phyloP scores from a whole-genome alignment of 306 rosid genomes.

The Begonia loranthoides region DNA sequence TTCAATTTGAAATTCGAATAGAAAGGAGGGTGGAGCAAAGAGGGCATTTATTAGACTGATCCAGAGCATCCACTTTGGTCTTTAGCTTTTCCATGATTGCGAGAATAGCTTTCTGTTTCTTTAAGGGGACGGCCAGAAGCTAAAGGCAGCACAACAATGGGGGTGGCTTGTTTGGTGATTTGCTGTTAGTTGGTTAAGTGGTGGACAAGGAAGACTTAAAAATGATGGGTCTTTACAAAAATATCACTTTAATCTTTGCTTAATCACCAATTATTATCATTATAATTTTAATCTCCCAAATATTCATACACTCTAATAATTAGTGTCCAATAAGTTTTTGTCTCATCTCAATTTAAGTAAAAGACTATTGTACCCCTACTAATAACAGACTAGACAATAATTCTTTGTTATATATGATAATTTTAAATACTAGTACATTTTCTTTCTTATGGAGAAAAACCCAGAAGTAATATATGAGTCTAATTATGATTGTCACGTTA shows the following conservation, averaged over 20 bases:
- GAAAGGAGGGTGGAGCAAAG: constrained; percentile 21
- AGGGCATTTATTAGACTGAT: constrained; percentile 44
- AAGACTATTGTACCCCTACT: no score
- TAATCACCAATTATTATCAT: constrained; percentile 8
- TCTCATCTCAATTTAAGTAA: no score
- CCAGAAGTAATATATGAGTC: no score
- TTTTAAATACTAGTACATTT: no score
- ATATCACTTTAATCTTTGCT: constrained; percentile 17
- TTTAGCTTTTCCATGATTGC: constrained; percentile 14
- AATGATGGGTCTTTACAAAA: constrained; percentile 49
- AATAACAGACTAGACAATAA: no score
- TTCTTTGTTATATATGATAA: no score
- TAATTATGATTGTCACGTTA: no score
- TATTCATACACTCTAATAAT: no score
- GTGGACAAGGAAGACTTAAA: constrained; percentile 56
- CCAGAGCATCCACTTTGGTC: constrained; percentile 38
- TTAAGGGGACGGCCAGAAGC: constrained; percentile 73
- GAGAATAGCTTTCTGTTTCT: constrained; percentile 64
- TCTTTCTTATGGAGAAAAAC: no score
- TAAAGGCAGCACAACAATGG: constrained; percentile 12
- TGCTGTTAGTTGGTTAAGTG: constrained; percentile 89
- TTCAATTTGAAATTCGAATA: constrained; percentile 29
- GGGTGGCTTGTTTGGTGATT: constrained; percentile 58
- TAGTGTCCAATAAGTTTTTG: no score
- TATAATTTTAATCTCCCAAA: no score